Conservation (phyloP, 345 rosid genomes). For the Eucalyptus regnans region DNA sequence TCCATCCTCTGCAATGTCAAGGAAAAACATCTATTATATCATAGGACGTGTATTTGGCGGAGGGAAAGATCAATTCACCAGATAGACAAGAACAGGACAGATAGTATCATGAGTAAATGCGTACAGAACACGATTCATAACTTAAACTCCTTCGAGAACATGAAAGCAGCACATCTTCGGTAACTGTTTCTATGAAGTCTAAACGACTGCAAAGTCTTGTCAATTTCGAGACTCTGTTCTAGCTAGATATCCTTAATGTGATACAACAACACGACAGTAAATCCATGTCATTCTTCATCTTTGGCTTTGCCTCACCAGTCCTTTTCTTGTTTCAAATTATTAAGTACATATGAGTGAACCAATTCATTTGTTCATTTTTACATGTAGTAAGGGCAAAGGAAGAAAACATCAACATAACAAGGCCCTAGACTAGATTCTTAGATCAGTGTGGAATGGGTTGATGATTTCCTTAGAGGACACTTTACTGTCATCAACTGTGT, state of each 20-base stretch:
- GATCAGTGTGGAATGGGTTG: neutral
- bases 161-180: neutral
- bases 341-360: neutral
- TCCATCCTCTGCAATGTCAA: slow-evolving; percentile 38
- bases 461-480: neutral
- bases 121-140: neutral
- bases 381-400: neutral
- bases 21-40: neutral
- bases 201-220: neutral
- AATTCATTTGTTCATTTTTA: neutral
- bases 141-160: neutral
- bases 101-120: neutral
- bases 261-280: neutral
- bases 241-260: neutral
- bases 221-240: neutral
- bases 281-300: neutral
- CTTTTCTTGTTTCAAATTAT: neutral
- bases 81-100: neutral
- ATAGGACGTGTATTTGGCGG: neutral
- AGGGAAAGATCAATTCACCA: neutral
- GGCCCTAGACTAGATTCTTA: neutral
- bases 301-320: neutral
- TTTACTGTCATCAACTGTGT: neutral
- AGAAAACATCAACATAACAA: neutral
- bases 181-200: neutral